Conservation (phyloP, 495 filamentous ascomycete genomes). For the Penicillium argentinense region DNA sequence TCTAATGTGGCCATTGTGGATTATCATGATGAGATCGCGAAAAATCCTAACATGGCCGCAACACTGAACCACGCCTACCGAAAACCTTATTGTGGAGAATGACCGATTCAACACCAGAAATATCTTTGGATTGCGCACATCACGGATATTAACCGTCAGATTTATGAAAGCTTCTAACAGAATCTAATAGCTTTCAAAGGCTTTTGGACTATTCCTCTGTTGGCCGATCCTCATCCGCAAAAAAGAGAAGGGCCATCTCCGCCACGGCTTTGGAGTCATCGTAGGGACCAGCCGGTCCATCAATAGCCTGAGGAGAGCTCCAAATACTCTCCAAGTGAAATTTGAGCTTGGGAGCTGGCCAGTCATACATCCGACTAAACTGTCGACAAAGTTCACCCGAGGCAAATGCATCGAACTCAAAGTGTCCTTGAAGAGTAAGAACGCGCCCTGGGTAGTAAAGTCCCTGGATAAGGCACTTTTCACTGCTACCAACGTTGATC, state of each 20-base stretch:
- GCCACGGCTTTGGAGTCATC: slow-evolving; percentile 33
- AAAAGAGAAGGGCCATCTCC: slow-evolving; percentile 29
- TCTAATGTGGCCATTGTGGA: no score
- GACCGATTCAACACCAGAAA: no score
- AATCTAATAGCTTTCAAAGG: no score
- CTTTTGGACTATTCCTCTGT: no score
- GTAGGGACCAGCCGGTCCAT: slow-evolving; percentile 8
- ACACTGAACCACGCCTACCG: no score
- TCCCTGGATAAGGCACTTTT: slow-evolving; percentile 28
- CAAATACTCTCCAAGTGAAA: slow-evolving; percentile 18
- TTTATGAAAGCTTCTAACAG: no score
- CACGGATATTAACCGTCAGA: no score
- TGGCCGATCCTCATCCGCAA: slow-evolving; percentile 16
- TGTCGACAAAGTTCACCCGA: slow-evolving; percentile 18
- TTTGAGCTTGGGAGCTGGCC: slow-evolving; percentile 12
- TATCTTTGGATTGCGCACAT: no score
- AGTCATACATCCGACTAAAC: slow-evolving; percentile 9
- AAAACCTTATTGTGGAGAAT: no score
- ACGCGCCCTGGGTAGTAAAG: slow-evolving; percentile 25
- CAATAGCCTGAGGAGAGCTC: slow-evolving; percentile 6
- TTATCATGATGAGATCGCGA: no score
- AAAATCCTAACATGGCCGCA: no score
- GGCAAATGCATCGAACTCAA: slow-evolving; percentile 31
- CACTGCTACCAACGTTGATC: slow-evolving; percentile 24
- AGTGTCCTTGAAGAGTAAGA: slow-evolving; percentile 31